Base-by-base conservation (phyloP, 352 stramenopile genomes). In the Pythium plurisporium region DNA sequence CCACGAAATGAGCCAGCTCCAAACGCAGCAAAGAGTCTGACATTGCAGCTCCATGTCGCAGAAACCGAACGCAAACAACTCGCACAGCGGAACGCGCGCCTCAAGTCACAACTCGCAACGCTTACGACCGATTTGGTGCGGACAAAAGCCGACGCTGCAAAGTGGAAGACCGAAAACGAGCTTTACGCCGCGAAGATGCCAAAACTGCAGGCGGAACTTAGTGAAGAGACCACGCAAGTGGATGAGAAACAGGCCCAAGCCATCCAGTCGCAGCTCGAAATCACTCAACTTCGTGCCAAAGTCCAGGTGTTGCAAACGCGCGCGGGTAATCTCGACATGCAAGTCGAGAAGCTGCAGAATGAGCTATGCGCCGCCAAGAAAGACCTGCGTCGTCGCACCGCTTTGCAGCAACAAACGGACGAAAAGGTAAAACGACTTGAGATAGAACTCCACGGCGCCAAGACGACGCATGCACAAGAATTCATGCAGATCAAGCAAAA, bases 91-190 rank as follows among this genome's bases (percentile, higher is more conserved):
- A 79, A 79, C 50, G 23, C 62, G 45, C 72, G 72, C 1, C 65
- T 82, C 14, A 79, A 74, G 51, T 59, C 50, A 2, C 74, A 80
- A 29, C 34, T 82, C 19, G 43, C 59, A 3, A 26, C 54, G 9
- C 30, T 66, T 2, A 78, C 59, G 11, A 36, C 63, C 29, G 66
- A 76, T 59, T 46, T 85, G 2, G 61, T 78, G 30, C 72, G 72
- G 5, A 67, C 65, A 1, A 80, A 70, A 19, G 59, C 72, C 17
- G 67, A 82, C 44, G 62, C 65, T 19, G 63, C 62, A 9, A 74
- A 73, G 19, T 65, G 74, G 15, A 69, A 72, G 41, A 73, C 66
- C 1, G 75, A 82, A n/a, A 85, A 80, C 29, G 72, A 80, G 34
- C 42, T 85, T 11, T 85, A 80, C 27, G 65, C 75, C 7, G 53